phyloP scores from a whole-genome alignment of 768 basidiomycete species.

The Pholiota microspora region DNA sequence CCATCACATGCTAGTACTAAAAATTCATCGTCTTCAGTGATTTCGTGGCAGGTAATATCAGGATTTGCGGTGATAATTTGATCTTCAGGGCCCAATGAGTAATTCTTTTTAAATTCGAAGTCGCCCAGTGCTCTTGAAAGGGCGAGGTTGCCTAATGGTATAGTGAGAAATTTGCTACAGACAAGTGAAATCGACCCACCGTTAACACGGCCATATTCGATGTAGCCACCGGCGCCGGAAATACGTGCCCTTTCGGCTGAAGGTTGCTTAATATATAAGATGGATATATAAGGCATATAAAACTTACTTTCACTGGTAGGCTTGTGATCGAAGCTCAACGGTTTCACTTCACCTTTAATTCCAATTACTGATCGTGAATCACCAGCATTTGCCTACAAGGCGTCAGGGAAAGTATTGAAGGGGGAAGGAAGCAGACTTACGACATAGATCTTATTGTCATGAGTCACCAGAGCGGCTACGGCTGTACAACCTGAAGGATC shows the following conservation, averaged over 20 bases:
- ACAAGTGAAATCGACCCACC: conserved; percentile 44
- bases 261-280: conserved; percentile 10
- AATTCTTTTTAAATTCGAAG: conserved; percentile 98
- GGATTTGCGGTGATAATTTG: conserved; percentile 97
- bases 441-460: conserved; percentile 75
- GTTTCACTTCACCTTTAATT: conserved; percentile 80
- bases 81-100: conserved; percentile 72
- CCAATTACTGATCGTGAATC: conserved; percentile 92
- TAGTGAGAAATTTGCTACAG: background rate
- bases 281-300: background rate
- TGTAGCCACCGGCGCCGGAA: conserved; percentile 87
- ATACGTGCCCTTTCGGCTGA: conserved; percentile 86
- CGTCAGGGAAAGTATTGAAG: conserved; percentile 13
- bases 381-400: conserved; percentile 88
- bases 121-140: conserved; percentile 94
- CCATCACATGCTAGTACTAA: conserved; percentile 97
- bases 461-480: conserved; percentile 80
- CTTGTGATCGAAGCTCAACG: conserved; percentile 94
- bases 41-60: conserved; percentile 79
- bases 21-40: conserved; percentile 92
- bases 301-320: conserved; percentile 79
- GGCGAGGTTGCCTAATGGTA: conserved; percentile 81
- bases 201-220: conserved; percentile 96
- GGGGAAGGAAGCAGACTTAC: conserved; percentile 40
- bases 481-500: conserved; percentile 98